These are phyloP conservation scores for Phyllosticta citrichinensis DNA, from an alignment of 2,329 filamentous ascomycete species.

Conservation along the genomic window DNA sequence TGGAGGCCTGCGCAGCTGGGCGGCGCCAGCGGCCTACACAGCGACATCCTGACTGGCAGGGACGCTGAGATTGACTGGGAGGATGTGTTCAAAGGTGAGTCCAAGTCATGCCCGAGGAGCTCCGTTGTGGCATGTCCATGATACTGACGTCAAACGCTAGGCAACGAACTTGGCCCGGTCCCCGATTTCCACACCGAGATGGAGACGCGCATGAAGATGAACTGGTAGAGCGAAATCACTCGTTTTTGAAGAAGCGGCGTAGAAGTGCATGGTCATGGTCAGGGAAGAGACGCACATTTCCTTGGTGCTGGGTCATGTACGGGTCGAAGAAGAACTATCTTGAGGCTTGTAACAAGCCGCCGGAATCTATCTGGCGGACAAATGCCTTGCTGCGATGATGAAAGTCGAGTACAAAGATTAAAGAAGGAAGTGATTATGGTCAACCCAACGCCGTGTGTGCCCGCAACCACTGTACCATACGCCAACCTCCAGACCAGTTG, in stretches of 20 bases:
- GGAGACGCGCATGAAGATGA: slow-evolving; percentile 84
- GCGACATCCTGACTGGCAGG: slow-evolving; percentile 74
- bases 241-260: neutral
- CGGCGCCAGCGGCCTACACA: slow-evolving; percentile 62
- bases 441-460: neutral
- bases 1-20: slow-evolving; percentile 67
- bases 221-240: slow-evolving; percentile 29
- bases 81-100: slow-evolving; percentile 70
- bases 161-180: slow-evolving; percentile 59
- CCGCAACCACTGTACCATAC: neutral
- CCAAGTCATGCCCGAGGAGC: neutral
- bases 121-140: neutral
- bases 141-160: slow-evolving; percentile 21
- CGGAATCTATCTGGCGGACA: neutral
- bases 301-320: neutral
- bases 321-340: neutral
- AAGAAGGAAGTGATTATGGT: neutral
- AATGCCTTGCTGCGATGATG: neutral
- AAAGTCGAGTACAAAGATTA: neutral
- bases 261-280: slow-evolving; percentile 1
- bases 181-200: slow-evolving; percentile 83
- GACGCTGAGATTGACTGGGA: slow-evolving; percentile 81
- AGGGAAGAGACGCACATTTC: neutral
- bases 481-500: neutral
- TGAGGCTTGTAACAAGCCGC: neutral